phyloP scores from a whole-genome alignment of 1,284 basidiomycete genomes.

The Rugosomyces carneus region DNA sequence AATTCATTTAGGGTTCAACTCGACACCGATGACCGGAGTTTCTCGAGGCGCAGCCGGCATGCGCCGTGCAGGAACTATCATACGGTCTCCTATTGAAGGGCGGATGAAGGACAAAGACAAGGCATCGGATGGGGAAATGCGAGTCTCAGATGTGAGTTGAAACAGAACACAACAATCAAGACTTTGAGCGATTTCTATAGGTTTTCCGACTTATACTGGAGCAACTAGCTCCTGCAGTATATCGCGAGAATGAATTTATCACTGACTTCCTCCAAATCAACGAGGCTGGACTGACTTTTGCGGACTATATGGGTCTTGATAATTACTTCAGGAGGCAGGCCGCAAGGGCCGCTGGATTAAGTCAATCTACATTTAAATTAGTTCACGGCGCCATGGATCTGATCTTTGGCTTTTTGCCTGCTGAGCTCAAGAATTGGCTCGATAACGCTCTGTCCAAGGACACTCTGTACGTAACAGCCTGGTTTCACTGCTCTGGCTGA shows the following conservation, averaged over 20 bases:
- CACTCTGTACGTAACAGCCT: conserved; percentile 53
- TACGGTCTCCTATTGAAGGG: conserved; percentile 61
- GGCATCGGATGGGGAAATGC: conserved; percentile 48
- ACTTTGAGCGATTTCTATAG: conserved; percentile 20
- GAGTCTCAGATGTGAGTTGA: conserved; percentile 58
- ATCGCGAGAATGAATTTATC: conserved; percentile 85
- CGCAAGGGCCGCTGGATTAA: conserved; percentile 62
- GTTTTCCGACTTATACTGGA: conserved; percentile 73
- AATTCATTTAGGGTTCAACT: conserved; percentile 41
- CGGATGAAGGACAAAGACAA: conserved; percentile 60
- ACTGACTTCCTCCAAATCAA: conserved; percentile 90
- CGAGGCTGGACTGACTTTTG: conserved; percentile 85
- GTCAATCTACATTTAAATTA: conserved; percentile 70
- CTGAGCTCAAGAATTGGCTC: conserved; percentile 81
- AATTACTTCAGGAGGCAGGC: conserved; percentile 93
- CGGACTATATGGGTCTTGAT: conserved; percentile 93
- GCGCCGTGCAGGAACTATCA: conserved; percentile 71
- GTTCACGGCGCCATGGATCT: conserved; percentile 87
- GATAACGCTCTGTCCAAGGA: conserved; percentile 77
- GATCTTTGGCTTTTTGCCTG: conserved; percentile 89
- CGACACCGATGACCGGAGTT: conserved; percentile 32
- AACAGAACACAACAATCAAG: not conserved
- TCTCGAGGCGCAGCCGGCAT: conserved; percentile 52
- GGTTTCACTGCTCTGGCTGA: not conserved
- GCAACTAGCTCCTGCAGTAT: conserved; percentile 72